Percentiles rank a stretch among this genome's conserved stretches.
These are phyloP conservation scores for Fusarium sp. DNA, from an alignment of 2,329 filamentous ascomycete species.

Conservation along the genomic window DNA sequence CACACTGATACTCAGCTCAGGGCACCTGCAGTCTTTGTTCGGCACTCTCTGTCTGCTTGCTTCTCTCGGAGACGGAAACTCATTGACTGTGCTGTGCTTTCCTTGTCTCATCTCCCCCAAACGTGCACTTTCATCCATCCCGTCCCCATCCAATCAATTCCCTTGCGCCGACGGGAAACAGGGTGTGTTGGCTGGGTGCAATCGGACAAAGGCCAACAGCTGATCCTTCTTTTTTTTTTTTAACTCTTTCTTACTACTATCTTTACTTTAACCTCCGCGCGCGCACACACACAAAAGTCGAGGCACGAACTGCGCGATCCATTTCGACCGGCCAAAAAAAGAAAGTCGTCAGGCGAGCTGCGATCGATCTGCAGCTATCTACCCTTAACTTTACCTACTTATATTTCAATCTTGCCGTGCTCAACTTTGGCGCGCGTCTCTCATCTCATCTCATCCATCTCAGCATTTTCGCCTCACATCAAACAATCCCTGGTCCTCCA, in stretches of 20 bases:
- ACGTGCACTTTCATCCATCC: slow-evolving; percentile 31
- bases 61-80: slow-evolving; percentile 4
- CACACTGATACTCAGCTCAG: too few species aligned
- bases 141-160: slow-evolving; percentile 10
- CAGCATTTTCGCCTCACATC: background rate
- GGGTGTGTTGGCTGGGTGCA: slow-evolving; percentile 26
- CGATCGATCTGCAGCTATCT: slow-evolving; percentile 10
- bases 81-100: background rate
- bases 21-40: background rate
- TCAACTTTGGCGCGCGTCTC: slow-evolving; percentile 25
- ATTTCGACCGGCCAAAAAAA: background rate
- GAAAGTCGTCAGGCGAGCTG: slow-evolving; percentile 4
- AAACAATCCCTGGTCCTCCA: background rate
- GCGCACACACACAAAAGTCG: background rate
- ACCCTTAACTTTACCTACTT: background rate
- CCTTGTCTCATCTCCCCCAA: slow-evolving; percentile 30
- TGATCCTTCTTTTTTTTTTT: slow-evolving; percentile 11
- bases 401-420: slow-evolving; percentile 10
- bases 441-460: slow-evolving; percentile 18
- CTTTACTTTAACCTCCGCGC: slow-evolving; percentile 5
- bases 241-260: background rate
- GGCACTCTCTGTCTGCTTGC: background rate
- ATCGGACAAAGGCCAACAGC: slow-evolving; percentile 27
- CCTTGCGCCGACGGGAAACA: slow-evolving; percentile 28
- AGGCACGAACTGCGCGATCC: background rate